Conservation (phyloP, 2,329 filamentous ascomycete genomes). For the Magnaporthiopsis rhizophila region DNA sequence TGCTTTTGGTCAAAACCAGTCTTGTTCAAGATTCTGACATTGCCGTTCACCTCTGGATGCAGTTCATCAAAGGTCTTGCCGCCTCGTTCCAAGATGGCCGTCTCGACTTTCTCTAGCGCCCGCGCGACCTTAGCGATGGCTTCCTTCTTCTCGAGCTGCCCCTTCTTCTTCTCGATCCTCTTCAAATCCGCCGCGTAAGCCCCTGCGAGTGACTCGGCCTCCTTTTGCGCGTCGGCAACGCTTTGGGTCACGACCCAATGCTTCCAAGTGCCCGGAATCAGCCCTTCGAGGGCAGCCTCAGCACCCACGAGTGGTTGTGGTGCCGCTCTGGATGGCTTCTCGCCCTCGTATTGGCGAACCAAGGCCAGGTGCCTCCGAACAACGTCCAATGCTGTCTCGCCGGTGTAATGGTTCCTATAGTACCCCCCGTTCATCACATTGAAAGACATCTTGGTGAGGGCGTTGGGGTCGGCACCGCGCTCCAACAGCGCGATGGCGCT, state of each 20-base stretch:
- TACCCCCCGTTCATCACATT: conserved; percentile 26
- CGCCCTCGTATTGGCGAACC: conserved; percentile 37
- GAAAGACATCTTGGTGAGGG: conserved; percentile 35
- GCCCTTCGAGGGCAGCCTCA: conserved; percentile 44
- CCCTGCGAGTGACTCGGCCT: conserved; percentile 24
- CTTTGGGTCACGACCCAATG: conserved; percentile 42
- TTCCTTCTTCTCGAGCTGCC: conserved; percentile 42
- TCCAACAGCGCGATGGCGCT: conserved; percentile 52
- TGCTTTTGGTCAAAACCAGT: not conserved
- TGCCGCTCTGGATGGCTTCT: conserved; percentile 18
- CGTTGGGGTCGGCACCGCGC: conserved; percentile 58
- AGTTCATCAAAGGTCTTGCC: conserved; percentile 62
- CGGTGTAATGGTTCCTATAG: conserved; percentile 26
- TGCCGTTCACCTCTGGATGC: conserved; percentile 40
- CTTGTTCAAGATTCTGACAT: conserved; percentile 9
- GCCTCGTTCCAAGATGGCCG: conserved; percentile 43
- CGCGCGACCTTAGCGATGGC: conserved; percentile 43
- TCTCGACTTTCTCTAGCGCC: conserved; percentile 48
- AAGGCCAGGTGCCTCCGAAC: conserved; percentile 43
- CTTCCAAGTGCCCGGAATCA: conserved; percentile 50
- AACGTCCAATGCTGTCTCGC: conserved; percentile 50
- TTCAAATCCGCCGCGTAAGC: conserved; percentile 27
- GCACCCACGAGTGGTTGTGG: conserved; percentile 24
- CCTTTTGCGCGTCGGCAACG: conserved; percentile 24
- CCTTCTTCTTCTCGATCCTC: conserved; percentile 20